Percentiles rank a stretch among this genome's conserved stretches.
Evolutionary conservation across 78 protist species (phyloP).

Genomic region (Andalucia godoyi): DNA sequence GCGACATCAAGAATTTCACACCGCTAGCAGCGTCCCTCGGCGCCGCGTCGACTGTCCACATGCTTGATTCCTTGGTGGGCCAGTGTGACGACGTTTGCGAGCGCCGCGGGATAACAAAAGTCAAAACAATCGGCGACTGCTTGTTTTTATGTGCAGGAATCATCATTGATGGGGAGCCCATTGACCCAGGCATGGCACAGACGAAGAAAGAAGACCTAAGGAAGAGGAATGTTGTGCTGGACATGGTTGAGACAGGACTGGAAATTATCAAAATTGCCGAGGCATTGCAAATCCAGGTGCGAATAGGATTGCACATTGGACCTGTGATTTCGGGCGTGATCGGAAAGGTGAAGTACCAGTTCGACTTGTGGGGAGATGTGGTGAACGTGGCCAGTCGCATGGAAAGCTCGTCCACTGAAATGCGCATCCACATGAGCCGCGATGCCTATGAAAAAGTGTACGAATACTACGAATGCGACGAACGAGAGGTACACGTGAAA

Average conservation of each 20-base stretch:
- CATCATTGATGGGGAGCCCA: not conserved
- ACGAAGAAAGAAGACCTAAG: not conserved
- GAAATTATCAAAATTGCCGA: not conserved
- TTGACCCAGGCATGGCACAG: not conserved
- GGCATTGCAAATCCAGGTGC: not conserved
- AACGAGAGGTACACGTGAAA: no score
- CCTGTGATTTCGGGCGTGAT: slow-evolving; percentile 61
- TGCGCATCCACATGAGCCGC: no score
- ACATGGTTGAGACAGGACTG: not conserved
- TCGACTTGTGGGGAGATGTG: slow-evolving; percentile 76
- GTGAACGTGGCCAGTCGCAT: slow-evolving; percentile 73
- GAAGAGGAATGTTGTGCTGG: not conserved
- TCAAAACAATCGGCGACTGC: slow-evolving; percentile 37
- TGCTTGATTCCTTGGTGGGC: no score
- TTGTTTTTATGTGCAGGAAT: slow-evolving; percentile 14
- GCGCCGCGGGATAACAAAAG: not conserved
- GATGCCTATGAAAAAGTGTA: no score
- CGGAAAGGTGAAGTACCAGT: slow-evolving; percentile 42
- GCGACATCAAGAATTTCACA: no score
- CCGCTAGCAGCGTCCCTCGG: no score
- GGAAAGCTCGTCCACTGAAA: no score
- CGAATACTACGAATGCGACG: no score
- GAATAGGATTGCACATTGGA: slow-evolving; percentile 66
- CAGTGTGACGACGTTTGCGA: no score
- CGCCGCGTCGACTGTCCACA: no score